A percentile compares a stretch with the other conserved stretches of the same genome.
These are phyloP conservation scores for Bolboschoenus planiculmis DNA, from an alignment of 176 grass and related monocot genomes.

Conservation along the genomic window DNA sequence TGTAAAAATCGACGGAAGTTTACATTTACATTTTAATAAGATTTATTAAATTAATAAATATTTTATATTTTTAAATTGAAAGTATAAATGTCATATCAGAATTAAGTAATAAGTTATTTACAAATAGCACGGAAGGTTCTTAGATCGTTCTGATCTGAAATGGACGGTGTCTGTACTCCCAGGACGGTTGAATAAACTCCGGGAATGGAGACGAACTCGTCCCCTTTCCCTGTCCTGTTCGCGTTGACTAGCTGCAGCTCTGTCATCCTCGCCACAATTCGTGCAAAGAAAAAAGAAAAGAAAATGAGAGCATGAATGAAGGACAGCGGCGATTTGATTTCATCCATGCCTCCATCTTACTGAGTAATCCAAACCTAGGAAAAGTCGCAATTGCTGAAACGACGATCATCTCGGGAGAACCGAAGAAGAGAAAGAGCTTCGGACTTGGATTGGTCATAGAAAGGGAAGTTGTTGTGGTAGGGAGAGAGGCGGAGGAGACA, in stretches of 20 bases:
- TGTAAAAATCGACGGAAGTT: no score
- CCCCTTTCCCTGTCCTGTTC: neutral
- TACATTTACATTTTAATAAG: no score
- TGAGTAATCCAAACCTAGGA: neutral
- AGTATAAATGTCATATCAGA: no score
- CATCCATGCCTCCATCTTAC: neutral
- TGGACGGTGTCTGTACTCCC: neutral
- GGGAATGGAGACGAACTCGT: neutral
- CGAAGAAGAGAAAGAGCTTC: neutral
- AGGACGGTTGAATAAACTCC: neutral
- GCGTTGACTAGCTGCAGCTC: neutral
- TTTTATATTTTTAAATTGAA: no score
- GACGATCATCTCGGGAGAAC: neutral
- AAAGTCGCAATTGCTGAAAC: no score
- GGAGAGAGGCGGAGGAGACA: neutral
- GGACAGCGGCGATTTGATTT: neutral
- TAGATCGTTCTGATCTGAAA: neutral
- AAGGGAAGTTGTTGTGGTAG: no score
- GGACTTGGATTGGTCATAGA: neutral
- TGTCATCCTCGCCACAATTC: neutral
- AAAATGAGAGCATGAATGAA: neutral
- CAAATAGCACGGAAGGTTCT: no score
- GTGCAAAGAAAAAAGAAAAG: neutral
- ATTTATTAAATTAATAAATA: no score
- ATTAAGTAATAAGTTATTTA: no score